Percentiles rank a stretch among this genome's conserved stretches.
Conservation (phyloP, 2,329 filamentous ascomycete genomes). For the Microdochium trichocladiopsis region DNA sequence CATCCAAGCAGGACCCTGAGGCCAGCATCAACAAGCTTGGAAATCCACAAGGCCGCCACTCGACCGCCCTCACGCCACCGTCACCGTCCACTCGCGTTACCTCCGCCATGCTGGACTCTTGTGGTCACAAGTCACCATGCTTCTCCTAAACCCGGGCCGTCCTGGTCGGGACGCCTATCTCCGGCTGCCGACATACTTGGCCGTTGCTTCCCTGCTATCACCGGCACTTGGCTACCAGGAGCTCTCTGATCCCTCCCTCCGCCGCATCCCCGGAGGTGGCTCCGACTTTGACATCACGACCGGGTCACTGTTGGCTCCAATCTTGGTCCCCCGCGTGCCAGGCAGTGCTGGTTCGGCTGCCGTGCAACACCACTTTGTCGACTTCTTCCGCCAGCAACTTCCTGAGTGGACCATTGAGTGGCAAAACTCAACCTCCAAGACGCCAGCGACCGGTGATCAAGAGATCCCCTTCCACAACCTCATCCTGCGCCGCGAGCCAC, state of each 20-base stretch:
- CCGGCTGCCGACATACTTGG: too few species aligned
- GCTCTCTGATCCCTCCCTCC: conserved; percentile 70
- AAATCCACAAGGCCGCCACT: too few species aligned
- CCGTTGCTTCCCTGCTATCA: conserved; percentile 7
- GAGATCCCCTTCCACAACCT: conserved; percentile 82
- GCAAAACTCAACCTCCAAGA: conserved; percentile 86
- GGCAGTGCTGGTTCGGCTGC: conserved; percentile 69
- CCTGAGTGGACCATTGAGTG: conserved; percentile 74
- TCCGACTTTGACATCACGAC: conserved; percentile 71
- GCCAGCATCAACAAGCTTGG: too few species aligned
- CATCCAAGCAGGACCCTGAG: too few species aligned
- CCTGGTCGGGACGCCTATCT: not conserved
- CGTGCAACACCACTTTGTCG: conserved; percentile 74
- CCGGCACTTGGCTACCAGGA: conserved; percentile 32
- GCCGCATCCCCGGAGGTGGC: conserved; percentile 62
- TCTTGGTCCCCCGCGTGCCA: conserved; percentile 81
- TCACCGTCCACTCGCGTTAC: not conserved
- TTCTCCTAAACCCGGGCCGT: not conserved
- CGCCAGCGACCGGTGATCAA: conserved; percentile 63
- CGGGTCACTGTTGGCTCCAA: conserved; percentile 74
- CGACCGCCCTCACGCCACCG: not conserved
- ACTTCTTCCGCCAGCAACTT: conserved; percentile 70
- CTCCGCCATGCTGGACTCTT: not conserved
- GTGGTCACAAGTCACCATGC: not conserved
- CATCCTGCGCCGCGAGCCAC: conserved; percentile 81